Evolutionary conservation across 2,329 filamentous ascomycete species (phyloP).

Genomic region (Exophiala phaeomuriformis): DNA sequence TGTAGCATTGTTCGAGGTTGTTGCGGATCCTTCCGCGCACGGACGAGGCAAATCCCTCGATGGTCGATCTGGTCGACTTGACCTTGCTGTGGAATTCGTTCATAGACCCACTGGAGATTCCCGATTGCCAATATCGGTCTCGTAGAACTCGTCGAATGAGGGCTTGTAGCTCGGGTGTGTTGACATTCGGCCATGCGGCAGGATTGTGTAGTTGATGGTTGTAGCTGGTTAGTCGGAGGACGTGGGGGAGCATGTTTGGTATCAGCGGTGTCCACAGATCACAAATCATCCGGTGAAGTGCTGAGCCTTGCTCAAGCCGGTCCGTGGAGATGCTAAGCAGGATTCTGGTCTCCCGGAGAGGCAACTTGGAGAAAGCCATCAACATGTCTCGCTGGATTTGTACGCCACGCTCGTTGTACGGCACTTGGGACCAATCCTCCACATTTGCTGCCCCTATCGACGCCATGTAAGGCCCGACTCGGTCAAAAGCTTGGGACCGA

Average conservation of each 20-base stretch:
- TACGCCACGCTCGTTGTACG: conserved; percentile 71
- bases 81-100: conserved; percentile 95
- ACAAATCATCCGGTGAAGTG: conserved; percentile 67
- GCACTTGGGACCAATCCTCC: conserved; percentile 71
- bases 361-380: conserved; percentile 59
- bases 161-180: conserved; percentile 62
- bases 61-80: conserved; percentile 75
- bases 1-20: conserved; percentile 87
- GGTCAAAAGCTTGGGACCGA: conserved; percentile 67
- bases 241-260: conserved; percentile 71
- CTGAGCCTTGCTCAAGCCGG: conserved; percentile 66
- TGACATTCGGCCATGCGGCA: conserved; percentile 68
- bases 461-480: conserved; percentile 71
- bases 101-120: conserved; percentile 89
- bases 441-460: conserved; percentile 65
- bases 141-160: conserved; percentile 79
- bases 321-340: conserved; percentile 91
- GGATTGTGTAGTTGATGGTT: conserved; percentile 89
- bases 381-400: conserved; percentile 72
- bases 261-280: conserved; percentile 80
- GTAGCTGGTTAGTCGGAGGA: conserved; percentile 77
- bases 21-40: conserved; percentile 83
- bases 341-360: conserved; percentile 79
- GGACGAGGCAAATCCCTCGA: conserved; percentile 89
- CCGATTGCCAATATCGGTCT: conserved; percentile 96